A percentile compares a stretch with the other conserved stretches of the same genome.
Evolutionary conservation across 345 rosid species (phyloP).

Genomic region (Linum lewisii): DNA sequence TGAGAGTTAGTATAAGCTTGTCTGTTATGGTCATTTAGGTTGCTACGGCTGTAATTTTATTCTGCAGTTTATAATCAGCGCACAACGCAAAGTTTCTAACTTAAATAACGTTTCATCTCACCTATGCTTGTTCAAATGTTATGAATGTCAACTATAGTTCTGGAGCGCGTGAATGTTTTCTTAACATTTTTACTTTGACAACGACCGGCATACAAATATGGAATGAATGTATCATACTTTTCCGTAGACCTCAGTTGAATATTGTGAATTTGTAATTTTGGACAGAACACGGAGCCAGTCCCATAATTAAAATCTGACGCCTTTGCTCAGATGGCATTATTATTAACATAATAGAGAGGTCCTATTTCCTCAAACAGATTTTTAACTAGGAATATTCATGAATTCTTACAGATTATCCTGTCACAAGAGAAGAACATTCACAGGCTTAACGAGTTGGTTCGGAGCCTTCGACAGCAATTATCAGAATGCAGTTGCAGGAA

Average conservation of each 20-base stretch:
- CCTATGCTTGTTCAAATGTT: neutral
- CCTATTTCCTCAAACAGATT: neutral
- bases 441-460: slow-evolving; percentile 61
- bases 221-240: neutral
- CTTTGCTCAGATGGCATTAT: neutral
- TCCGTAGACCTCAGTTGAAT: neutral
- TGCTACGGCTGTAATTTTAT: too few relatives aligned
- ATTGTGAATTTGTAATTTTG: too few relatives aligned
- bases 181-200: too few relatives aligned
- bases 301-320: neutral
- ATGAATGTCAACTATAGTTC: too few relatives aligned
- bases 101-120: neutral
- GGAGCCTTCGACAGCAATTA: slow-evolving; percentile 50
- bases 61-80: neutral
- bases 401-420: slow-evolving; percentile 54
- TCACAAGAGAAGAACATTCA: slow-evolving; percentile 77
- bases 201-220: too few relatives aligned
- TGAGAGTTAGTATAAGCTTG: neutral
- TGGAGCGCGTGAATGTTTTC: too few relatives aligned
- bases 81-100: too few relatives aligned
- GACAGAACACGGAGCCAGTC: neutral
- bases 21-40: too few relatives aligned
- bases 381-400: neutral
- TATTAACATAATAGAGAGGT: neutral
- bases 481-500: slow-evolving; percentile 42